A percentile compares a stretch with the other conserved stretches of the same genome.
These are phyloP conservation scores for Onygena corvina DNA, from an alignment of 2,329 filamentous ascomycete genomes.

Conservation along the genomic window DNA sequence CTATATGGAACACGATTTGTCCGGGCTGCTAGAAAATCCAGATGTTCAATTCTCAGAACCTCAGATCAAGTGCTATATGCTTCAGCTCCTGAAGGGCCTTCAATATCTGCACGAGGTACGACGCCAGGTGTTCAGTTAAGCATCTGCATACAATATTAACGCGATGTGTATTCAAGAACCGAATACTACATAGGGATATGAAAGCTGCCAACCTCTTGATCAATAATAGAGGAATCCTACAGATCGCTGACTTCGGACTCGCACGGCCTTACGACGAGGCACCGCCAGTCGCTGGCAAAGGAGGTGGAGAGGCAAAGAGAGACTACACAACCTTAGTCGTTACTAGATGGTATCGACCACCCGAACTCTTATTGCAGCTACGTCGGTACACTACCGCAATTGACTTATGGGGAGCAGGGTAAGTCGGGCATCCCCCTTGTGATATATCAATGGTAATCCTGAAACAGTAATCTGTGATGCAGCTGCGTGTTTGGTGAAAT, in stretches of 20 bases:
- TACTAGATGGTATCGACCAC: conserved; percentile 91
- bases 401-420: conserved; percentile 97
- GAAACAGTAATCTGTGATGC: conserved; percentile 14
- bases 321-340: conserved; percentile 97
- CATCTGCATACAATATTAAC: conserved; percentile 20
- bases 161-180: conserved; percentile 35
- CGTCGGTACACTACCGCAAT: conserved; percentile 93
- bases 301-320: conserved; percentile 70
- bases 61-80: conserved; percentile 96
- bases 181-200: conserved; percentile 94
- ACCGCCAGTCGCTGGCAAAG: conserved; percentile 61
- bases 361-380: conserved; percentile 78
- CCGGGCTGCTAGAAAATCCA: conserved; percentile 88
- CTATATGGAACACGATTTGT: conserved; percentile 99
- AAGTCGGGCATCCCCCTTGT: conserved; percentile 30
- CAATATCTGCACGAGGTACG: conserved; percentile 70
- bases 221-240: conserved; percentile 81
- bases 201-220: conserved; percentile 97
- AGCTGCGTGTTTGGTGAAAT: conserved; percentile 98
- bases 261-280: conserved; percentile 85
- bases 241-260: conserved; percentile 94
- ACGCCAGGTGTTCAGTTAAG: neutral
- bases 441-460: neutral
- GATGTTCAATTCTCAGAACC: conserved; percentile 73
- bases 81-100: conserved; percentile 81